Evolutionary conservation across 305 asterid genomes (phyloP).

Genomic region (Andrographis paniculata): DNA sequence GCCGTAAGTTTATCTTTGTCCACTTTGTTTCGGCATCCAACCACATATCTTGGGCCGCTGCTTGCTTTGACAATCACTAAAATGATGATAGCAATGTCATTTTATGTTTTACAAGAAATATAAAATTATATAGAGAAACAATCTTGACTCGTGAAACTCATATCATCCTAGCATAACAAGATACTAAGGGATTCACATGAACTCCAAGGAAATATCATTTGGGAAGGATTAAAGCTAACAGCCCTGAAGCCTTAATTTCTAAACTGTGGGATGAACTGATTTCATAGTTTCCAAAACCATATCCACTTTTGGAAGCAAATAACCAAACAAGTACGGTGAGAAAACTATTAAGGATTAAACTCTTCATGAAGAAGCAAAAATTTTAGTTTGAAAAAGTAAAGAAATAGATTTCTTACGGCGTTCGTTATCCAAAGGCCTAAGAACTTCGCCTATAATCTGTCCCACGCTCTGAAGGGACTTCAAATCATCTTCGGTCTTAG

Average conservation of each 20-base stretch:
- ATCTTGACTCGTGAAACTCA: not conserved
- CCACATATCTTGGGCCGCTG: conserved; percentile 98
- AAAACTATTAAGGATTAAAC: not conserved
- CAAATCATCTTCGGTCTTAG: conserved; percentile 91
- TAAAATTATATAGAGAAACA: conserved; percentile 13
- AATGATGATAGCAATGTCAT: conserved; percentile 15
- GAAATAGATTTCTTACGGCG: conserved; percentile 49
- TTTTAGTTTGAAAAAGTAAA: not conserved
- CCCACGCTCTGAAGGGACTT: conserved; percentile 98
- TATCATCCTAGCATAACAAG: conserved; percentile 3
- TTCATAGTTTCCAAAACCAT: no score
- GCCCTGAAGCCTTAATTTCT: no score
- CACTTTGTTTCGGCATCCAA: conserved; percentile 95
- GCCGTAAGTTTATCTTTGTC: conserved; percentile 87
- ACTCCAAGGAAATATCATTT: no score
- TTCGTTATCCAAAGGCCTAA: conserved; percentile 92
- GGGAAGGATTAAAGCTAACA: no score
- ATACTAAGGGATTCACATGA: no score
- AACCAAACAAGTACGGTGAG: no score
- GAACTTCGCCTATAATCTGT: conserved; percentile 96
- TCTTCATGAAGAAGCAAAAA: not conserved
- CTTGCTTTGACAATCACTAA: conserved; percentile 96
- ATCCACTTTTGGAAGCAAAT: no score
- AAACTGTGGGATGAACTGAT: no score
- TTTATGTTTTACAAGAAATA: not conserved